Conservation (phyloP, 1,284 basidiomycete genomes). For the Pyrrhoderma lamaoense region DNA sequence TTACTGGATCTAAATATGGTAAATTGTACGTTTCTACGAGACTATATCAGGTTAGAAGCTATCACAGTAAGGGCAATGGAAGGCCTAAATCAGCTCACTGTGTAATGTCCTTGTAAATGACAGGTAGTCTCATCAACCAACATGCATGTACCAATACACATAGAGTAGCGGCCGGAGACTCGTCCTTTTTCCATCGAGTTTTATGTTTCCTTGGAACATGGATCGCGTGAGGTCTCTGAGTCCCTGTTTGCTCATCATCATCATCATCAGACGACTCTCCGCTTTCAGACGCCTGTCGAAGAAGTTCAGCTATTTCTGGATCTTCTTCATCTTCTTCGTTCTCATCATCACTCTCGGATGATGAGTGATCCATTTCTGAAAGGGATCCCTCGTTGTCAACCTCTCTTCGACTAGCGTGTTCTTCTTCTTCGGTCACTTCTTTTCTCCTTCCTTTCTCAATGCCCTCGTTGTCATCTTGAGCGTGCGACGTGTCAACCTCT, state of each 20-base stretch:
- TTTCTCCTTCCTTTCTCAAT: constrained; percentile 15
- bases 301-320: constrained; percentile 43
- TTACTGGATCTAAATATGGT: constrained; percentile 75
- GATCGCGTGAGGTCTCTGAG: constrained; percentile 6
- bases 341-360: constrained; percentile 13
- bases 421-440: constrained; percentile 18
- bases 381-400: constrained; percentile 19
- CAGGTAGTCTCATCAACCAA: constrained; percentile 72
- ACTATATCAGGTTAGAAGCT: constrained; percentile 31
- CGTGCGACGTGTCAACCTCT: constrained; percentile 4
- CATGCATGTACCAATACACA: constrained; percentile 64
- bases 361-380: background rate
- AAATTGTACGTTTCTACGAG: constrained; percentile 67
- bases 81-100: constrained; percentile 39
- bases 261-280: constrained; percentile 36
- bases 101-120: constrained; percentile 68
- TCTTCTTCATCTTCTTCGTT: constrained; percentile 18
- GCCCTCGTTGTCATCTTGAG: background rate
- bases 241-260: constrained; percentile 27
- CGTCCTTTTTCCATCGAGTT: constrained; percentile 30
- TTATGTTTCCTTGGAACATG: constrained; percentile 19
- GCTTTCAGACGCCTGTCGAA: constrained; percentile 45
- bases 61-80: background rate
- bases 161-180: constrained; percentile 53
- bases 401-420: constrained; percentile 17